Percentiles rank a stretch among this genome's conserved stretches.
Conservation (phyloP, 352 stramenopile genomes). For the Globisporangium radiosum region DNA sequence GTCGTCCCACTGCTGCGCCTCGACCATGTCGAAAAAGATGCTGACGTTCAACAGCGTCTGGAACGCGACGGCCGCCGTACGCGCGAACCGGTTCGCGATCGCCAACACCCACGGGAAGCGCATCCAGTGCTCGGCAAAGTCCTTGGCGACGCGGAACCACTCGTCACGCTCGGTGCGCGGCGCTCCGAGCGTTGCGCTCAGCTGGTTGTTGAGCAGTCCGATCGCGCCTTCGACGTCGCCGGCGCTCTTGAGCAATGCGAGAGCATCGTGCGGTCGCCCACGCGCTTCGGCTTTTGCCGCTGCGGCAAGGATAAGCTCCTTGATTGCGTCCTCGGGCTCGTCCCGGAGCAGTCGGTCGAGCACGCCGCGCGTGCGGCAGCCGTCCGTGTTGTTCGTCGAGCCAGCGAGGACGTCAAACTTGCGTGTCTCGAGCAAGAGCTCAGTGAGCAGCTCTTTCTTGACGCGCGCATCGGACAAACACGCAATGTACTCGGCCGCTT, state of each 20-base stretch:
- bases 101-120: conserved; percentile 76
- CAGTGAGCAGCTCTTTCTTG: conserved; percentile 66
- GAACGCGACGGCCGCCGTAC: conserved; percentile 66
- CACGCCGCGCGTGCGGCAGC: conserved; percentile 68
- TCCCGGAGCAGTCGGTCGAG: conserved; percentile 71
- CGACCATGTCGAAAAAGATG: conserved; percentile 81
- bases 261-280: conserved; percentile 63
- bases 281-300: conserved; percentile 70
- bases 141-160: conserved; percentile 76
- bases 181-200: conserved; percentile 54
- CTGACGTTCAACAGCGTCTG: conserved; percentile 83
- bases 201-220: conserved; percentile 64
- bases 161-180: conserved; percentile 60
- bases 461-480: conserved; percentile 53
- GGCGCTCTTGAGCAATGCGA: conserved; percentile 71
- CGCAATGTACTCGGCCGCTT: conserved; percentile 78
- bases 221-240: conserved; percentile 75
- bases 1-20: conserved; percentile 78
- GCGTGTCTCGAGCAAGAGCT: conserved; percentile 74
- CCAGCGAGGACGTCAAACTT: conserved; percentile 76
- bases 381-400: conserved; percentile 78
- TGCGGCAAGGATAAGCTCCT: conserved; percentile 64
- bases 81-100: conserved; percentile 66
- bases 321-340: conserved; percentile 66
- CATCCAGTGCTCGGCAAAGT: conserved; percentile 86